Evolutionary conservation across 495 filamentous ascomycete species (phyloP).

Genomic region (Aspergillus sclerotiicarbonarius): DNA sequence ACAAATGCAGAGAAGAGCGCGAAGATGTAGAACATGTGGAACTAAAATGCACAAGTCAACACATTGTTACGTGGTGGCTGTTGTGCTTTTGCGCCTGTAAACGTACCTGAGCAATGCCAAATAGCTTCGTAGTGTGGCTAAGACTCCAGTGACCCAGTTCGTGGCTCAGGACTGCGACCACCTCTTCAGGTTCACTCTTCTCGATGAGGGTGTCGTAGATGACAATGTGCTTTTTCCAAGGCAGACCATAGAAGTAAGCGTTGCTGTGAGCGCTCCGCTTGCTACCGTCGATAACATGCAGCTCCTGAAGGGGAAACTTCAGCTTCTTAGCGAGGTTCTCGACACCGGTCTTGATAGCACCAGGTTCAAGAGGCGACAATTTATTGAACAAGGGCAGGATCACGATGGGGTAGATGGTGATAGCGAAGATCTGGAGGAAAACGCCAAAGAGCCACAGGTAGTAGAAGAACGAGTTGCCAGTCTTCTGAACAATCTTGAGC

Average conservation of each 20-base stretch:
- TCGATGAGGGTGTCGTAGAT: constrained; percentile 98
- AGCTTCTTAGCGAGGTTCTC: constrained; percentile 81
- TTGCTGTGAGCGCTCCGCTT: constrained; percentile 97
- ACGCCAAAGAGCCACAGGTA: constrained; percentile 94
- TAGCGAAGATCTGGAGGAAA: constrained; percentile 84
- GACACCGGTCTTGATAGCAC: constrained; percentile 80
- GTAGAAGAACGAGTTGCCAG: constrained; percentile 91
- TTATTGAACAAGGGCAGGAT: constrained; percentile 99
- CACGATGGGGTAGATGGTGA: constrained; percentile 91
- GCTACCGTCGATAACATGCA: constrained; percentile 96
- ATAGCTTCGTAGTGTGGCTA: constrained; percentile 89
- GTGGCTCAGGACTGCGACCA: constrained; percentile 91
- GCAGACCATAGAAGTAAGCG: constrained; percentile 96
- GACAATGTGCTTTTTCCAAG: constrained; percentile 99
- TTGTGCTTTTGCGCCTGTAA: background rate
- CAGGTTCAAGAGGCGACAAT: constrained; percentile 85
- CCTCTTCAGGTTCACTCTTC: constrained; percentile 86
- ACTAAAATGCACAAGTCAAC: constrained; percentile 44
- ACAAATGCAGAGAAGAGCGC: constrained; percentile 95
- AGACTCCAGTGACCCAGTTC: constrained; percentile 97
- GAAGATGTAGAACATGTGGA: constrained; percentile 95
- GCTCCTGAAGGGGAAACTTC: constrained; percentile 84
- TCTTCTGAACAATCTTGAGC: constrained; percentile 86
- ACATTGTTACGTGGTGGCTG: background rate
- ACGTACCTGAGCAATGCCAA: constrained; percentile 81